Base-by-base conservation (phyloP, 2,329 filamentous ascomycete species). In the Blumeria graminis region DNA sequence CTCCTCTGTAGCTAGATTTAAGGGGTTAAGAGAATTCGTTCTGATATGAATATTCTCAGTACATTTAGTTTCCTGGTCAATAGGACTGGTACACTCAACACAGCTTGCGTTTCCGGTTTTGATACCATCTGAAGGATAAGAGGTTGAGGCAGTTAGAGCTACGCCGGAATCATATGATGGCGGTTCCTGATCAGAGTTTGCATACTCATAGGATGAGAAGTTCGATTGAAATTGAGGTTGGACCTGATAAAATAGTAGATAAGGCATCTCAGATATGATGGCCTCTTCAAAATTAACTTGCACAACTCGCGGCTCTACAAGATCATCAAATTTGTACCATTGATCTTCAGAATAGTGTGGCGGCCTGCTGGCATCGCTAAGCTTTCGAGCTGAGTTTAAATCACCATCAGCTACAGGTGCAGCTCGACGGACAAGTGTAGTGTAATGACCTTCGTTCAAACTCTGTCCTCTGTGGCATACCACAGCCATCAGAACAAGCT, bases 181-280 rank as follows among this genome's bases (percentile, higher is more conserved):
- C 3, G 78, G 79, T 8, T 59, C 10, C 38, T 36, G 28, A 16
- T 56, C 55, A 1, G 34, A 50, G 1, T 45, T 38, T 22, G 39
- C 18, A 38, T 33, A 38, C 10, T 54, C 56, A 35, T 39, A 35
- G 32, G 55, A 13, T 4, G 22, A 16, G 38, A n/a, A 48, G 11
- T 32, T 38, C 2, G 32, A 13, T n/a, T 33, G 28, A 34, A 86
- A 78, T 64, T 93, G 87, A 0, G 90, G 89, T 34, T 93, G 77
- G 43, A 96, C 86, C 67, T 95, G 90, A 65, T 95, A 98, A 68
- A 96, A 96, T 0, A 98, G 73, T 6, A 96, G 76, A 66, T 96
- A 96, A 0, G 92, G 90, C 67, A 87, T 93, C 67, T 95, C 89
- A n/a, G 83, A 76, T 61, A 79, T 82, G 54, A 96, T 70, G 0